A percentile compares a stretch with the other conserved stretches of the same genome.
phyloP scores from a whole-genome alignment of 257 asterid species.

The Petunia axillaris region DNA sequence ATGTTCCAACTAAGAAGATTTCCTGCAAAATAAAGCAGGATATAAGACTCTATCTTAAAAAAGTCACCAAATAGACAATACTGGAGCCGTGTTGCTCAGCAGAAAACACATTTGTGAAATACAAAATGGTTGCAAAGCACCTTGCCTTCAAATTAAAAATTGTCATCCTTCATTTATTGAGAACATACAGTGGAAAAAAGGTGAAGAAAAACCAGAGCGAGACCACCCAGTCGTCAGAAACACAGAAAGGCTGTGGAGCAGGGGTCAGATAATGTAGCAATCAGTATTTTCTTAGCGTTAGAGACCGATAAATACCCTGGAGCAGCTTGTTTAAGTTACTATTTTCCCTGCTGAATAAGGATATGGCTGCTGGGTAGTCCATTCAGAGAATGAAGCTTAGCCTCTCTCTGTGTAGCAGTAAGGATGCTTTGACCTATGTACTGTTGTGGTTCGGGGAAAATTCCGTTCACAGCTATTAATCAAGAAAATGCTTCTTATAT shows the following conservation, averaged over 20 bases:
- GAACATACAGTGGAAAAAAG: neutral
- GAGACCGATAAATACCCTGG: neutral
- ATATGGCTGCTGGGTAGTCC: neutral
- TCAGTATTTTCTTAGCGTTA: neutral
- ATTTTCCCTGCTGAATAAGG: neutral
- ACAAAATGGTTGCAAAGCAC: neutral
- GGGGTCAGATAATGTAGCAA: neutral
- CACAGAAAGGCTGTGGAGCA: neutral
- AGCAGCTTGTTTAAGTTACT: conserved; percentile 10
- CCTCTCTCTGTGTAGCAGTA: neutral
- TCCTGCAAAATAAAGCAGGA: neutral
- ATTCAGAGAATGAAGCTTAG: neutral
- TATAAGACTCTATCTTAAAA: neutral
- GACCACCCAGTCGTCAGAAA: neutral
- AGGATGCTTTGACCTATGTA: neutral
- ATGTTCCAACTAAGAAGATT: neutral
- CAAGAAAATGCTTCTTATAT: neutral
- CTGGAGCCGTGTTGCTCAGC: no score
- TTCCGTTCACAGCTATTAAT: neutral
- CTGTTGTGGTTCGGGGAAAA: no score
- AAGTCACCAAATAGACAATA: neutral
- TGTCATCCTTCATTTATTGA: neutral
- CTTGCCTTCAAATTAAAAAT: neutral
- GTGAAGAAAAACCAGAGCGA: neutral
- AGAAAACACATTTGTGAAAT: neutral